Base-by-base conservation (phyloP, 2,329 filamentous ascomycete species). In the Aspergillus versicolor region DNA sequence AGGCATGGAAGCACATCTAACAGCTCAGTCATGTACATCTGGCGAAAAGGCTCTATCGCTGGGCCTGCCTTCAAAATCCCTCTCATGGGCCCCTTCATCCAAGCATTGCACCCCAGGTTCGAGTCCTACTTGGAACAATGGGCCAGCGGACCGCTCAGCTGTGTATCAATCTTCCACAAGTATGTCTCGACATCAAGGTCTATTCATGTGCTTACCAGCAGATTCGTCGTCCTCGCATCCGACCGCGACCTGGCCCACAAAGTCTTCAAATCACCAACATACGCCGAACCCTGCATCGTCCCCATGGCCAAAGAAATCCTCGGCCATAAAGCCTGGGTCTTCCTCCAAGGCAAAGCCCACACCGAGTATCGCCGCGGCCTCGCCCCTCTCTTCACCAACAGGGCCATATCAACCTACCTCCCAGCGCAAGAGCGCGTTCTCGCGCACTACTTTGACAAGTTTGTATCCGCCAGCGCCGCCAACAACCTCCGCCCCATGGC, bases 91-190 rank as follows among this genome's bases (percentile, higher is more conserved):
- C 92, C 92, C 7, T 96, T 96, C 72, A 80, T 96, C 54, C 81
- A 95, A 71, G 93, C 90, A 22, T 79, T 96, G 62, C 84, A 95
- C 73, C 92, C 92, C 45, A 90, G 90, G 68, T 96, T 95, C 70
- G 86, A 89, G 52, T 83, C 89, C 65, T 96, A 96, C 76, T 81
- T 91, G 68, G 85, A 81, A 58, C 94, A 96, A 80, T 96, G 92
- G 92, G 73, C 81, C 61, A 94, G 90, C 70, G 92, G 90, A n/a
- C 87, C 88, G 48, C 82, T 96, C 58, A 95, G 91, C 79, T 96
- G 92, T 70, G 92, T 96, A 59, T 96, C 91, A 2, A 89, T 96
- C 66, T 96, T 96, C 79, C 92, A 96, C 84, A 96, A 96, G 90
- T 92, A 83, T 56, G 45, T 11, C 21, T 21, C 21, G 21, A 21